phyloP scores from a whole-genome alignment of 176 grass and related monocot genomes.

The Phragmites australis region DNA sequence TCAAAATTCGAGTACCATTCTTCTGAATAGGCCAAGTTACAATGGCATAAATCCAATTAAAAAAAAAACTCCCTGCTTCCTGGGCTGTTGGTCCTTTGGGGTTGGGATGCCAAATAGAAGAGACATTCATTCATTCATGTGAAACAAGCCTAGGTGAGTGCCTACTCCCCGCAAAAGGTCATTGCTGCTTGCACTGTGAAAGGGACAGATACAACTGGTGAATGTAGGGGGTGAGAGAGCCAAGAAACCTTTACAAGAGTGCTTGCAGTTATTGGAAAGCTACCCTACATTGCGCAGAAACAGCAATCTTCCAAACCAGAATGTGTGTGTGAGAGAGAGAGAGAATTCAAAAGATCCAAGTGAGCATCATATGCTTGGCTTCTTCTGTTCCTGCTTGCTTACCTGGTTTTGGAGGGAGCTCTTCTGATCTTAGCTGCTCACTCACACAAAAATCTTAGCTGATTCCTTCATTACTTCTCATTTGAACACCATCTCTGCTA shows the following conservation, averaged over 20 bases:
- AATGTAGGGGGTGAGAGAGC: constrained; percentile 21
- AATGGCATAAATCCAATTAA: too few species aligned
- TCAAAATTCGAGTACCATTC: too few species aligned
- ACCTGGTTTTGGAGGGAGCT: background rate
- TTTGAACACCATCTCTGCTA: constrained; percentile 1
- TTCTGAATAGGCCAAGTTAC: too few species aligned
- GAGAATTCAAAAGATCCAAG: constrained; percentile 35
- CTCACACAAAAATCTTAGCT: too few species aligned
- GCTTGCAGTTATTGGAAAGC: constrained; percentile 45
- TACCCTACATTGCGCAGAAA: constrained; percentile 27
- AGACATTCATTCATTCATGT: background rate
- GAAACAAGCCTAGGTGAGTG: constrained; percentile 16
- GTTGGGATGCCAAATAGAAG: background rate
- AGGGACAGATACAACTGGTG: constrained; percentile 4
- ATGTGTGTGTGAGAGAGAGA: background rate
- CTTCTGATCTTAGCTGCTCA: background rate
- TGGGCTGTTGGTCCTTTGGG: background rate
- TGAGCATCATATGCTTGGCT: constrained; percentile 32
- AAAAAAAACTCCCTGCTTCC: background rate
- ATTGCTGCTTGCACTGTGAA: constrained; percentile 20
- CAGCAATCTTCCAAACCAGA: constrained; percentile 43
- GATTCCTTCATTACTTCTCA: background rate
- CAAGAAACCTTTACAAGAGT: constrained; percentile 38
- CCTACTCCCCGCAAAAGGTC: background rate
- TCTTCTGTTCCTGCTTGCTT: constrained; percentile 6